phyloP scores from a whole-genome alignment of 2,329 filamentous ascomycete species.

The Fusarium bulbicola region DNA sequence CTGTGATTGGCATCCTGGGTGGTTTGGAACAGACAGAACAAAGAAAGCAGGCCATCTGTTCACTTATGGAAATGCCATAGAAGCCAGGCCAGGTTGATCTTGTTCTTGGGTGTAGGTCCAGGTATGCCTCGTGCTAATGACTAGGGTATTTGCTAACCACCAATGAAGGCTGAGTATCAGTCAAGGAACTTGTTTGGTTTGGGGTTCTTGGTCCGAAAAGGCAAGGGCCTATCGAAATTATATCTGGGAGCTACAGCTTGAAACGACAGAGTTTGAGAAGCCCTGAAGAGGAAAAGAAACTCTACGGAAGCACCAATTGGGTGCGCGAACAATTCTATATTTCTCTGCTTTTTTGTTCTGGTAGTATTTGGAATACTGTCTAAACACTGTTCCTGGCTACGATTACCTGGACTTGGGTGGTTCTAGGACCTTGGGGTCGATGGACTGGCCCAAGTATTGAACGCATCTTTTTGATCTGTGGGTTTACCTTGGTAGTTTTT shows the following conservation, averaged over 20 bases:
- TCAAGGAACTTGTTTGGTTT: slow-evolving; percentile 1
- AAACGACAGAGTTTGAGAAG: slow-evolving; percentile 17
- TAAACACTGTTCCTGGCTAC: background rate
- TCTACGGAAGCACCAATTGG: background rate
- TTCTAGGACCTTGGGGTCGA: background rate
- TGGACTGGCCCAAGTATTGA: background rate
- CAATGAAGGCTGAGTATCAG: slow-evolving; percentile 13
- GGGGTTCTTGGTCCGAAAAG: background rate
- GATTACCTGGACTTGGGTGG: background rate
- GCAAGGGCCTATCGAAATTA: background rate
- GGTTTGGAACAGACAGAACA: slow-evolving; percentile 13
- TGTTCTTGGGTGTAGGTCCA: background rate
- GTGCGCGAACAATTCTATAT: background rate
- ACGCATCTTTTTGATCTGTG: background rate
- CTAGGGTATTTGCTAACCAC: slow-evolving; percentile 4
- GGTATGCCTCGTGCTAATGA: background rate
- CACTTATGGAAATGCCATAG: background rate
- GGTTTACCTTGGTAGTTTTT: background rate
- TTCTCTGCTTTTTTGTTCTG: background rate
- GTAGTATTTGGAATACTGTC: background rate
- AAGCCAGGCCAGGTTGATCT: background rate
- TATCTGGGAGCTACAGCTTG: slow-evolving; percentile 1
- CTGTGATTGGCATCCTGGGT: slow-evolving; percentile 1
- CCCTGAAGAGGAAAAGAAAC: background rate
- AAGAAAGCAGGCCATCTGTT: background rate